Evolutionary conservation across 2,329 filamentous ascomycete genomes (phyloP), one percentile per base, ranked within the genome.

Genomic region (Aspergillus novoparasiticus): DNA sequence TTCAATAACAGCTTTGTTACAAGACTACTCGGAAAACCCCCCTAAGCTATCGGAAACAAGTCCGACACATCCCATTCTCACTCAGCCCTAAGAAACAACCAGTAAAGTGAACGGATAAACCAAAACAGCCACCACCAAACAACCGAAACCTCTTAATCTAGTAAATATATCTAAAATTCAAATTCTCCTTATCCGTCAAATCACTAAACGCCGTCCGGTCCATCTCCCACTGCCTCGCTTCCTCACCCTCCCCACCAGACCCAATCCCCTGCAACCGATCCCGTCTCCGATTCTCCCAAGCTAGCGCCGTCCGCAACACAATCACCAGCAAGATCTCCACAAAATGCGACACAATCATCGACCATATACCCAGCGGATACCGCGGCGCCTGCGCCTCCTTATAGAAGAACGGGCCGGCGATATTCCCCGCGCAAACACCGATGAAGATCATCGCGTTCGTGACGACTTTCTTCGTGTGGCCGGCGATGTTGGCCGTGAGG

Each of bases 391-490:
- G 85, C 19, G 79, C 69, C 0, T 81, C 75, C 57, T 83, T 83
- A 73, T 88, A 89, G 76, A 89, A 89, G 74, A 89, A 88, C 0
- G 87, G 87, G 0, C 86, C 84, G 4, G 81, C 83, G 48, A 89
- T 87, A 68, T 89, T 89, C 5, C 86, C 87, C 1, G 84, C 80
- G 68, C 86, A 88, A 60, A 85, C 85, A 0, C 85, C 86, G 9
- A 89, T 78, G 76, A 87, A 88, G 2, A 88, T 79, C 61, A 87
- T 82, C 1, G 84, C 86, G 26, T 86, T 87, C 19, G 86, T 86
- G 32, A 88, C 84, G 51, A 89, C 86, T 71, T 89, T 88, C 71
- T 89, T 89, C 1, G 86, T 87, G 65, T 87, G 85, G 0, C 77
- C 77, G 71, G 74, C 83, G 70, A 74, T 86, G 77, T 72, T 81